phyloP scores from a whole-genome alignment of 2,329 filamentous ascomycete species.

The Colletotrichum acutatum region DNA sequence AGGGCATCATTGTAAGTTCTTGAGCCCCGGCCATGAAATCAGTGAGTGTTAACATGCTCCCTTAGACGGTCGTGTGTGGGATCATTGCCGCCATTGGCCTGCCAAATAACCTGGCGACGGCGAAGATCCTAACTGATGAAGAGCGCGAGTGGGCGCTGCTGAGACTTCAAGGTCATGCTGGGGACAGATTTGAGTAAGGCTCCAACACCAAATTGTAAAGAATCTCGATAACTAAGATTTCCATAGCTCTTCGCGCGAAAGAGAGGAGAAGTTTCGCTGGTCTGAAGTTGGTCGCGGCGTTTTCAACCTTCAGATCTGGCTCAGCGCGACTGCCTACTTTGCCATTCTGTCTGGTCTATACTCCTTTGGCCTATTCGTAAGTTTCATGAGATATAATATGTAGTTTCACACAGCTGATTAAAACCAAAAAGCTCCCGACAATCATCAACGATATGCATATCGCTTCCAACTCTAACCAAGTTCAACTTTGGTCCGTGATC shows the following conservation, averaged over 20 bases:
- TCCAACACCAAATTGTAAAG: not conserved
- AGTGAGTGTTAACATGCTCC: not conserved
- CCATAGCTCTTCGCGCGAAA: constrained; percentile 40
- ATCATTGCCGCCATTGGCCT: constrained; percentile 62
- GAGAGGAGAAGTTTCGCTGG: constrained; percentile 66
- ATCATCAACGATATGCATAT: constrained; percentile 69
- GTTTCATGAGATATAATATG: constrained; percentile 36
- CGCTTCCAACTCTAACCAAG: constrained; percentile 64
- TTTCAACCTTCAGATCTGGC: constrained; percentile 70
- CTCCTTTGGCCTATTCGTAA: constrained; percentile 72
- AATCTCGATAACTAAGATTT: not conserved
- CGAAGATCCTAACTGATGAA: constrained; percentile 62
- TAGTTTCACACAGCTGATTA: not conserved
- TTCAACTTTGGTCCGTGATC: constrained; percentile 72
- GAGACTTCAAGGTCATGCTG: constrained; percentile 53
- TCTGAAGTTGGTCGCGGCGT: constrained; percentile 71
- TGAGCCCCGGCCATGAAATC: too few species aligned
- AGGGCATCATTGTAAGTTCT: constrained; percentile 61
- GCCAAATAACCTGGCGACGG: constrained; percentile 65
- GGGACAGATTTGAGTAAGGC: constrained; percentile 47
- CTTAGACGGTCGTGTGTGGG: constrained; percentile 65
- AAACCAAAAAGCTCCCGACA: constrained; percentile 62
- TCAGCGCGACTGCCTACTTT: constrained; percentile 71
- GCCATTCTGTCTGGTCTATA: constrained; percentile 68
- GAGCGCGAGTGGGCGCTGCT: constrained; percentile 61